phyloP scores from a whole-genome alignment of 345 rosid species.

The Geranium rotundifolium region DNA sequence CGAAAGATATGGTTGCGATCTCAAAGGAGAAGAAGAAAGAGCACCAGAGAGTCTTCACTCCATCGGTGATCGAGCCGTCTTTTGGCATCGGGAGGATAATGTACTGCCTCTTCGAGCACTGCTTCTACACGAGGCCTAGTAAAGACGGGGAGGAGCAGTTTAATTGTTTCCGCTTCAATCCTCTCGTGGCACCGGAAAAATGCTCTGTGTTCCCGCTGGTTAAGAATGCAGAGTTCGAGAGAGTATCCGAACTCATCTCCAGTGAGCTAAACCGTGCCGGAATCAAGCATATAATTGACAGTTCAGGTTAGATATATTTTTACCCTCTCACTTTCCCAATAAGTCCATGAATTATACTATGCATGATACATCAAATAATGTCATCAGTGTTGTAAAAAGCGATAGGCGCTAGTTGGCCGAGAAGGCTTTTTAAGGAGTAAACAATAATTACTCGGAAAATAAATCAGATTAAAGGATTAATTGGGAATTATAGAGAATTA shows the following conservation, averaged over 20 bases:
- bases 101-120: constrained; percentile 83
- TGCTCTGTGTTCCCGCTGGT: constrained; percentile 93
- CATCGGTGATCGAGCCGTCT: constrained; percentile 91
- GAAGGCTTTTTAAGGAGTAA: no score
- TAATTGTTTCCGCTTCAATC: constrained; percentile 79
- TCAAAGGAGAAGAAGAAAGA: constrained; percentile 84
- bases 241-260: constrained; percentile 57
- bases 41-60: constrained; percentile 80
- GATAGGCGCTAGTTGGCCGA: no score
- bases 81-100: constrained; percentile 93
- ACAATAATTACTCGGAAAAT: no score
- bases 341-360: no score
- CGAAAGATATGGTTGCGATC: constrained; percentile 72
- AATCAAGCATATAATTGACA: constrained; percentile 81
- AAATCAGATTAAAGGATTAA: no score
- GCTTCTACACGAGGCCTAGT: constrained; percentile 75
- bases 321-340: no score
- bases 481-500: no score
- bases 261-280: constrained; percentile 62
- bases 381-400: no score
- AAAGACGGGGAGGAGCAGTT: constrained; percentile 84
- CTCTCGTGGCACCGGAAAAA: constrained; percentile 82
- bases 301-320: constrained; percentile 41
- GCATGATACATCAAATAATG: no score
- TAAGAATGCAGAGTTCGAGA: constrained; percentile 73